Base-by-base conservation (phyloP, 495 filamentous ascomycete species). In the Acidomyces sp. region DNA sequence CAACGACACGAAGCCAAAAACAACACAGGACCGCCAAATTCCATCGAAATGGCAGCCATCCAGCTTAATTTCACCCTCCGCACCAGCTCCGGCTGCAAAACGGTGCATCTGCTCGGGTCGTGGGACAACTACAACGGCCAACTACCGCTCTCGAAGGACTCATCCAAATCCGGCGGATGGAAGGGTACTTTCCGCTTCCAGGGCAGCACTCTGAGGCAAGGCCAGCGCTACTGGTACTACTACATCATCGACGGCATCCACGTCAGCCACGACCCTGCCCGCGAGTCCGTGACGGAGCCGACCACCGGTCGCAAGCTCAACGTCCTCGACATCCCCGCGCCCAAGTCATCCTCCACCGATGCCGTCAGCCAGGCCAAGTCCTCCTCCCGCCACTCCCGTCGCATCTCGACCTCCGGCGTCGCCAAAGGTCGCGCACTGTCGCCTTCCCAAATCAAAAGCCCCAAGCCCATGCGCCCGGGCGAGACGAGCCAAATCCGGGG, bases 211-310 rank as follows among this genome's bases (percentile, higher is more conserved):
- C 71, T 94, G 39, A 74, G 86, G 68, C 69, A 82, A 40, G 84
- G 87, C 43, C 72, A 78, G 55, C 78, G 90, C 52, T 96, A 95
- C 78, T 97, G 92, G 90, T 97, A 96, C 76, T 97, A 97, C 74
- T 97, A 94, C 71, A 94, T 97, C 80, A 92, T 96, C 66, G 90
- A 97, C 58, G 90, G 90, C 45, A 95, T 95, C 76, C 87, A 95
- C 63, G 81, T 94, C 61, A 88, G 90, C 34, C 88, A 96, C 70
- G 90, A 97, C 65, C 90, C 92, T 36, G 84, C 83, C 55, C 75
- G 82, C 58, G 72, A 80, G 42, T 84, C 78, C 59, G 93, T 85
- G 63, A 79, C 80, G 56, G 90, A 97, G 70, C 87, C 90, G 53
- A 96, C 87, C 55, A 95, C 92, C 51, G 85, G 86, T 67, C 90